Conservation (phyloP, 768 basidiomycete species). For the Rhizopogon roseolus region DNA sequence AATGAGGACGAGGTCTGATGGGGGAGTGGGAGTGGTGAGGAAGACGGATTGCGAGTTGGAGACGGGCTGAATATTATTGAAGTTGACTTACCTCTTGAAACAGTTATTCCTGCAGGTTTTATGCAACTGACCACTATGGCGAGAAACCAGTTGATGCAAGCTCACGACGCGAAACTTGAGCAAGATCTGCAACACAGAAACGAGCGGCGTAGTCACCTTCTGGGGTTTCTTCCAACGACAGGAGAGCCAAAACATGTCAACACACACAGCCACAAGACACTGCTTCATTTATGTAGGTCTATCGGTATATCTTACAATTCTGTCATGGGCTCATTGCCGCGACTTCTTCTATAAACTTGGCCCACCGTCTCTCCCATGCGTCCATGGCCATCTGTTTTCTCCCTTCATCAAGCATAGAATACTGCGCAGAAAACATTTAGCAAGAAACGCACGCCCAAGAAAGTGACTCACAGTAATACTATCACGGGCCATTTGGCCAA, state of each 20-base stretch:
- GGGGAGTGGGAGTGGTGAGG: constrained; percentile 52
- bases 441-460: neutral
- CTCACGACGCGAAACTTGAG: too few relatives aligned
- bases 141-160: neutral
- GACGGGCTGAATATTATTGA: constrained; percentile 26
- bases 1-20: constrained; percentile 45
- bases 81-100: constrained; percentile 30
- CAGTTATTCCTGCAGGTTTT: neutral
- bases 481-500: constrained; percentile 56
- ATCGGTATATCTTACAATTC: constrained; percentile 7
- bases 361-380: constrained; percentile 45
- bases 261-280: constrained; percentile 1
- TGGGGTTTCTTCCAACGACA: neutral
- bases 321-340: constrained; percentile 15
- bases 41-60: constrained; percentile 55
- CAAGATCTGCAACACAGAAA: neutral
- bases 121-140: neutral
- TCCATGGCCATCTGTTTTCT: constrained; percentile 40
- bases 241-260: neutral
- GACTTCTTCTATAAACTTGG: constrained; percentile 35
- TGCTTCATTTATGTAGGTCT: too few relatives aligned
- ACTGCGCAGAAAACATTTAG: constrained; percentile 24
- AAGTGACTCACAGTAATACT: constrained; percentile 45
- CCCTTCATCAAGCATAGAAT: constrained; percentile 42
- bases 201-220: neutral